A percentile compares a stretch with the other conserved stretches of the same genome.
phyloP scores from a whole-genome alignment of 306 rosid genomes.

The Luffa acutangula region DNA sequence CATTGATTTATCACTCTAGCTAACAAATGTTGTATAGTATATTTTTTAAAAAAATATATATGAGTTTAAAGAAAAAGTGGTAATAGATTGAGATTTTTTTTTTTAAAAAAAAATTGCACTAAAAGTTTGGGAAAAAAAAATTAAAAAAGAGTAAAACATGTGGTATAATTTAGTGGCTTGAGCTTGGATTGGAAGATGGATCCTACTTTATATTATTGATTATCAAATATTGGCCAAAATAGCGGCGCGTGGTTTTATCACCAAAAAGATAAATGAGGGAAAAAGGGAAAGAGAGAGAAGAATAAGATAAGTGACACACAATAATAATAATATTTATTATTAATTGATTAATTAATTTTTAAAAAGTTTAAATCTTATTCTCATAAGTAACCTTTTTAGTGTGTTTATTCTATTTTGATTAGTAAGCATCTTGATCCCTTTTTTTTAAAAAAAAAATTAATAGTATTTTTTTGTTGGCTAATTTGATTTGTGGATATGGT shows the following conservation, averaged over 20 bases:
- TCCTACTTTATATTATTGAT: background rate
- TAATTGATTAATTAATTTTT: too few species aligned
- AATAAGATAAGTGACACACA: background rate
- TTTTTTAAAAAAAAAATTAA: too few species aligned
- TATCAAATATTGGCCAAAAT: background rate
- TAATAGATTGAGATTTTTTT: background rate
- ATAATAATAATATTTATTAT: too few species aligned
- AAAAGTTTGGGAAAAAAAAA: background rate
- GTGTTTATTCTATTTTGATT: too few species aligned
- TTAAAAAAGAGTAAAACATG: background rate
- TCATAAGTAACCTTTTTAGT: too few species aligned
- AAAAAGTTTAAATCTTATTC: too few species aligned
- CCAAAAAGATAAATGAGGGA: background rate
- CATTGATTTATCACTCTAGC: background rate
- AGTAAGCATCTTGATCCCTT: too few species aligned
- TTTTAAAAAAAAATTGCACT: background rate
- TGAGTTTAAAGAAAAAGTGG: background rate
- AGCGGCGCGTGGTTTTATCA: conserved; percentile 2
- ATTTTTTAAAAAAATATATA: too few species aligned
- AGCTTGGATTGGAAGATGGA: background rate
- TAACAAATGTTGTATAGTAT: background rate
- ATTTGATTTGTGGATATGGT: too few species aligned
- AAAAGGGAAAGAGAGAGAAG: background rate
- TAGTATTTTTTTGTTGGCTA: too few species aligned
- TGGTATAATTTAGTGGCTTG: background rate